A percentile compares a stretch with the other conserved stretches of the same genome.
phyloP scores from a whole-genome alignment of 2,329 filamentous ascomycete species.

The Helminthosporium solani region DNA sequence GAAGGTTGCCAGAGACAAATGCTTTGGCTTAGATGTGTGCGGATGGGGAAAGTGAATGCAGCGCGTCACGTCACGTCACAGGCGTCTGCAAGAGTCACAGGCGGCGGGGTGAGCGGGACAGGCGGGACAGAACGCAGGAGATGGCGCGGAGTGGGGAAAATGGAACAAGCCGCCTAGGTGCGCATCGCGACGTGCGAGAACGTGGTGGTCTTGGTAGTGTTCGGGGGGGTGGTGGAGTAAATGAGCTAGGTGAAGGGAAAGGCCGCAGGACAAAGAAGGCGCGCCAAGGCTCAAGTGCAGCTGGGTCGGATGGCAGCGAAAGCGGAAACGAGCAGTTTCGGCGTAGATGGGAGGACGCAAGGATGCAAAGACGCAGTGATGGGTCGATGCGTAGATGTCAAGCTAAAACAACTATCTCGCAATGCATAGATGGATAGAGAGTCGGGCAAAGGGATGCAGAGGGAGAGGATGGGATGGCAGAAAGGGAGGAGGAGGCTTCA shows the following conservation, averaged over 20 bases:
- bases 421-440: background rate
- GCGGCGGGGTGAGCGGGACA: conserved; percentile 11
- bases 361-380: too few species aligned
- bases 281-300: conserved; percentile 4
- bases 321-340: background rate
- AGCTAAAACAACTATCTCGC: background rate
- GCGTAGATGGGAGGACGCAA: background rate
- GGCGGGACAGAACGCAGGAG: background rate
- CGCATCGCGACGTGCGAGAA: conserved; percentile 3
- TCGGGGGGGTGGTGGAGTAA: background rate
- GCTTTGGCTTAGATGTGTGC: background rate
- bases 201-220: background rate
- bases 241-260: background rate
- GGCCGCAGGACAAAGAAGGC: background rate
- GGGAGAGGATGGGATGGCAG: background rate
- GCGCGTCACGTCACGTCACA: conserved; percentile 17
- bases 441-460: background rate
- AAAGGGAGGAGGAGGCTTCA: background rate
- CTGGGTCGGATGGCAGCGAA: conserved; percentile 3
- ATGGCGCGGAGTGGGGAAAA: background rate
- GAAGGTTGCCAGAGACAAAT: background rate
- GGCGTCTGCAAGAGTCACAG: conserved; percentile 6
- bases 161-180: background rate
- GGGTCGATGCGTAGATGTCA: background rate
- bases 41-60: conserved; percentile 9